phyloP scores from a whole-genome alignment of 768 basidiomycete genomes.

The Tubosaeta sp. region DNA sequence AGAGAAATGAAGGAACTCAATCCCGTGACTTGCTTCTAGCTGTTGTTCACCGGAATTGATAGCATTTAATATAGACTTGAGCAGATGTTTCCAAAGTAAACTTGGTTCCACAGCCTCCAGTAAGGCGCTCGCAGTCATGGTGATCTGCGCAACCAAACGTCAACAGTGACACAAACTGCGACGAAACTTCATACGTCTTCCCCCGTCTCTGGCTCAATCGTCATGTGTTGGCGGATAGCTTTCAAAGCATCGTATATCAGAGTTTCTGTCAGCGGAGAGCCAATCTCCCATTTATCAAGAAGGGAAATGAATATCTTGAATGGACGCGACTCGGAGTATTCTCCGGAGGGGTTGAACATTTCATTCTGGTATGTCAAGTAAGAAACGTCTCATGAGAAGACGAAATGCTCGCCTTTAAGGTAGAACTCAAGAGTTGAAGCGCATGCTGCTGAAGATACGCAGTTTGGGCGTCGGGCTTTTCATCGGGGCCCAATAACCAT shows the following conservation, averaged over 20 bases:
- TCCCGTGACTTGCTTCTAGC: conserved; percentile 42
- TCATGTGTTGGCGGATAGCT: conserved; percentile 56
- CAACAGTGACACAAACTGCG: not conserved
- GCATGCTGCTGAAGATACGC: conserved; percentile 65
- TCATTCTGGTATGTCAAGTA: conserved; percentile 48
- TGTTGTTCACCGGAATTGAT: conserved; percentile 40
- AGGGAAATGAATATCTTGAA: conserved; percentile 96
- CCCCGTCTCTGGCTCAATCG: conserved; percentile 46
- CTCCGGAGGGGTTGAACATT: conserved; percentile 67
- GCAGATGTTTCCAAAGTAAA: conserved; percentile 78
- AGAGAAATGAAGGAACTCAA: conserved; percentile 1
- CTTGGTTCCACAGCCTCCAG: conserved; percentile 93
- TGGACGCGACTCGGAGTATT: conserved; percentile 76
- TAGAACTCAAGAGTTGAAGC: conserved; percentile 64
- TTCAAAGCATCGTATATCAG: conserved; percentile 78
- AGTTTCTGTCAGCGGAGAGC: conserved; percentile 69
- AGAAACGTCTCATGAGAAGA: conserved; percentile 3
- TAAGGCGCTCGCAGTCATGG: conserved; percentile 80
- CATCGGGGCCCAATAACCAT: conserved; percentile 86
- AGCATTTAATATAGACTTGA: conserved; percentile 52
- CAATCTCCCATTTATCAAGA: conserved; percentile 97
- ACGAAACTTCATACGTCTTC: conserved; percentile 52
- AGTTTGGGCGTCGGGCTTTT: conserved; percentile 71
- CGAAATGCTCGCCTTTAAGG: conserved; percentile 53
- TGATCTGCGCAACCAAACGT: conserved; percentile 41